Conservation (phyloP, 2,329 filamentous ascomycete species). For the Colletotrichum falcatum region DNA sequence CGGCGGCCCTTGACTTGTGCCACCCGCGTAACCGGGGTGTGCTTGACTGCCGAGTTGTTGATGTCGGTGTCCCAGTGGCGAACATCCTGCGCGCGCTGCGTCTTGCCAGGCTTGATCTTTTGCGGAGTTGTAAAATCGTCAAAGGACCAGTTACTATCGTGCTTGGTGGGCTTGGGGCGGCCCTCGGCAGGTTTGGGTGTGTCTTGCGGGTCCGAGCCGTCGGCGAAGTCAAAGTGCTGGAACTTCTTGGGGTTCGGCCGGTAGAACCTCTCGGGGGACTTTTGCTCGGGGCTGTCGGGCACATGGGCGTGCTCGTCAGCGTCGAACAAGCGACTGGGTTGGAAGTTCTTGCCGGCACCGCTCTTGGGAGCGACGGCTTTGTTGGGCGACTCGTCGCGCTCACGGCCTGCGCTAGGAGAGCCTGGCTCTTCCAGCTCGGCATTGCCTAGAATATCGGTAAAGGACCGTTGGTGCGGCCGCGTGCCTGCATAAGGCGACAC, state of each 20-base stretch:
- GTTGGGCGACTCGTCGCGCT: constrained; percentile 64
- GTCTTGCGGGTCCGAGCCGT: constrained; percentile 68
- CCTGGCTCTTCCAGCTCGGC: constrained; percentile 52
- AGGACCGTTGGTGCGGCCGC: constrained; percentile 73
- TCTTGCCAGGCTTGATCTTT: constrained; percentile 73
- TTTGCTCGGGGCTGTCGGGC: constrained; percentile 56
- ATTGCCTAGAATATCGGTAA: constrained; percentile 78
- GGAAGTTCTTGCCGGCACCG: constrained; percentile 71
- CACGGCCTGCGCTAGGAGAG: constrained; percentile 56
- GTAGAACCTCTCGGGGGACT: constrained; percentile 59
- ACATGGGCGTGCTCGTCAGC: constrained; percentile 59
- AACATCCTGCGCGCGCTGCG: constrained; percentile 73
- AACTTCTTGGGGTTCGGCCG: constrained; percentile 83
- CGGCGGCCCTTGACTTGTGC: constrained; percentile 76
- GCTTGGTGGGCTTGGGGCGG: constrained; percentile 66
- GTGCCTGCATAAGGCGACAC: constrained; percentile 72
- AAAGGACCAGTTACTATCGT: constrained; percentile 86
- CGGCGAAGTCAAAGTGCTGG: constrained; percentile 85
- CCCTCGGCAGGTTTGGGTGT: constrained; percentile 58
- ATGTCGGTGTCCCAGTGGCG: constrained; percentile 85
- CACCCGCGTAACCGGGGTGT: constrained; percentile 68
- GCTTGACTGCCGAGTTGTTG: constrained; percentile 60
- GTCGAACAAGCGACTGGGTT: constrained; percentile 73
- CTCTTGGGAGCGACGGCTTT: constrained; percentile 62
- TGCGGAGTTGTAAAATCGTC: constrained; percentile 87